phyloP scores from a whole-genome alignment of 83 land plant species.

The Diphasiastrum complanatum region DNA sequence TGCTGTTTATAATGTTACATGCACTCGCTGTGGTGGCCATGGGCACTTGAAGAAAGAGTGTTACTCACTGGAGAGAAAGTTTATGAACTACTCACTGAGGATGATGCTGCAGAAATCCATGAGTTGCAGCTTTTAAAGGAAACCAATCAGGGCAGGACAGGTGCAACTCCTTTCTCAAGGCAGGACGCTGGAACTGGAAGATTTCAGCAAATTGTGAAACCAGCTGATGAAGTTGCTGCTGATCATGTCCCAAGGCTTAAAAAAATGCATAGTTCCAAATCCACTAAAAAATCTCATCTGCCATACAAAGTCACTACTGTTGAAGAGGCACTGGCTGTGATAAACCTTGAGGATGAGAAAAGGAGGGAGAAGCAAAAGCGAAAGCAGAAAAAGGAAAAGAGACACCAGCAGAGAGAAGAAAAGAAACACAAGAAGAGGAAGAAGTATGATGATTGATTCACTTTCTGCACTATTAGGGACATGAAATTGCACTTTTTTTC shows the following conservation, averaged over 20 bases:
- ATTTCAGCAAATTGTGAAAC: conserved; percentile 4
- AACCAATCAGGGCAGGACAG: not conserved
- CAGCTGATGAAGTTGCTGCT: conserved; percentile 32
- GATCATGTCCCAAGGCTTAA: not conserved
- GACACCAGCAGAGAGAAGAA: not conserved
- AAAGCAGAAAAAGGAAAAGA: too few relatives aligned
- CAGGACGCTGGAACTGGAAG: not conserved
- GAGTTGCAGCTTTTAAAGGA: not conserved
- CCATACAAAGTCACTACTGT: conserved; percentile 34
- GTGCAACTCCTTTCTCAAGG: not conserved
- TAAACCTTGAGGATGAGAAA: conserved; percentile 28
- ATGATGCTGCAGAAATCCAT: conserved; percentile 2
- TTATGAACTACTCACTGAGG: conserved; percentile 33
- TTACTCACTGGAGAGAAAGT: conserved; percentile 24
- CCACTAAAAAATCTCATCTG: conserved; percentile 5
- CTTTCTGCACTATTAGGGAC: too few relatives aligned
- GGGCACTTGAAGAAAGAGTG: conserved; percentile 37
- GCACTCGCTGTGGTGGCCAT: conserved; percentile 36
- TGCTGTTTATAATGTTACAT: conserved; percentile 32
- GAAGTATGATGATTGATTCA: too few relatives aligned
- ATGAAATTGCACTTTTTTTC: too few relatives aligned
- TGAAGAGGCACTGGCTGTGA: conserved; percentile 29
- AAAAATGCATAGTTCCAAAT: not conserved
- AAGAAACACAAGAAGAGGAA: conserved; percentile 17
- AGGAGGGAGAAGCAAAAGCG: conserved; percentile 13